phyloP scores from a whole-genome alignment of 2,329 filamentous ascomycete genomes.

The Sclerotinia glacialis region DNA sequence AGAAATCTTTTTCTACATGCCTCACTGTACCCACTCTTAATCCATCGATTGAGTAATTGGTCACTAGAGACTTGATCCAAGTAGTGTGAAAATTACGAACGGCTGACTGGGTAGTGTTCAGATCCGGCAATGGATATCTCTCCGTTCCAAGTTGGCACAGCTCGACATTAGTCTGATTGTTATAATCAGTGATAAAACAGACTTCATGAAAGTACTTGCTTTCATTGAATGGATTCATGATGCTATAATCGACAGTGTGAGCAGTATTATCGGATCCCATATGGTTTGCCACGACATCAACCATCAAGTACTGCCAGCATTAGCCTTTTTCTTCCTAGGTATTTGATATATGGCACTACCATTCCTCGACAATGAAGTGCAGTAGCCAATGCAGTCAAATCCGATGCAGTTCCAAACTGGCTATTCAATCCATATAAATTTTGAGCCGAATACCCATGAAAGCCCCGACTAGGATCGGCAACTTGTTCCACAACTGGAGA shows the following conservation, averaged over 20 bases:
- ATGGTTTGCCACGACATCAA: constrained; percentile 52
- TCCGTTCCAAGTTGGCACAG: constrained; percentile 35
- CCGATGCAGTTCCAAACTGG: constrained; percentile 48
- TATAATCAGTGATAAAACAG: constrained; percentile 42
- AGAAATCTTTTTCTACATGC: constrained; percentile 52
- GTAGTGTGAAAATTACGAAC: constrained; percentile 29
- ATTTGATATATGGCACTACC: neutral
- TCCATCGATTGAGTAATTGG: constrained; percentile 45
- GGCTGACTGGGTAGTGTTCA: constrained; percentile 34
- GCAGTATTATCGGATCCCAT: constrained; percentile 39
- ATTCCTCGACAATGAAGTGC: constrained; percentile 47
- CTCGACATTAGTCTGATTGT: constrained; percentile 38
- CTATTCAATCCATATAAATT: constrained; percentile 49
- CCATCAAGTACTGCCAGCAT: constrained; percentile 46
- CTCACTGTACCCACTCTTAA: constrained; percentile 50
- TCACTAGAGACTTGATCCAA: constrained; percentile 34
- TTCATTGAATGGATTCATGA: constrained; percentile 44
- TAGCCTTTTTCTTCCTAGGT: neutral
- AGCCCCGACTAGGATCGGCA: constrained; percentile 40
- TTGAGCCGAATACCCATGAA: constrained; percentile 48
- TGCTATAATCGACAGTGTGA: constrained; percentile 41
- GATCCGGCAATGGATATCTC: constrained; percentile 36
- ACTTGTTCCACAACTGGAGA: constrained; percentile 45
- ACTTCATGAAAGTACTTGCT: constrained; percentile 38
- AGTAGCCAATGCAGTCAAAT: constrained; percentile 46